A percentile compares a stretch with the other conserved stretches of the same genome.
Evolutionary conservation across 2,329 filamentous ascomycete genomes (phyloP).

Genomic region (Blastomyces parvus): DNA sequence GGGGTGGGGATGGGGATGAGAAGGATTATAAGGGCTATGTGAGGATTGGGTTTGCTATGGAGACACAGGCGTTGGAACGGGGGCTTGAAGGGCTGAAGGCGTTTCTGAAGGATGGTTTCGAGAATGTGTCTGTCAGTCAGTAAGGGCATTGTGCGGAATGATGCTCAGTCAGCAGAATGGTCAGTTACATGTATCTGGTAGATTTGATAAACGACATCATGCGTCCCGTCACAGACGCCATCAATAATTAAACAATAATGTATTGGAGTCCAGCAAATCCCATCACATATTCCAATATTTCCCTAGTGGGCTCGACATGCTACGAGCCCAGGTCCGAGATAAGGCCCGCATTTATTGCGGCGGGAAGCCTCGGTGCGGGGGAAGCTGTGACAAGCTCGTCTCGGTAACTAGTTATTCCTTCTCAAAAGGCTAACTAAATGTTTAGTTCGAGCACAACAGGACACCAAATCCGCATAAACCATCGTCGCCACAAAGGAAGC

Average conservation of each 20-base stretch:
- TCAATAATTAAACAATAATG: no score
- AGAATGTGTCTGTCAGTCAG: slow-evolving; percentile 33
- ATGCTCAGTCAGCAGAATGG: no score
- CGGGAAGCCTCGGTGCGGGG: background rate
- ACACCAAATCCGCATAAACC: background rate
- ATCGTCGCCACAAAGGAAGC: no score
- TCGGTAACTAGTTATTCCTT: background rate
- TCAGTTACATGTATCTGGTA: background rate
- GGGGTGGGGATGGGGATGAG: slow-evolving; percentile 36
- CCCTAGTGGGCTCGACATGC: no score
- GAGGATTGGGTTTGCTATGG: slow-evolving; percentile 64
- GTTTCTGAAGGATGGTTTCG: slow-evolving; percentile 49
- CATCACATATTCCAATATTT: background rate
- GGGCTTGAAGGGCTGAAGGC: slow-evolving; percentile 49
- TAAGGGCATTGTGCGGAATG: background rate
- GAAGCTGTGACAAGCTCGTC: background rate
- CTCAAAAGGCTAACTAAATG: no score
- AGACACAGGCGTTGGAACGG: slow-evolving; percentile 58
- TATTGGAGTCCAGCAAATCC: background rate
- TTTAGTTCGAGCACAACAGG: background rate
- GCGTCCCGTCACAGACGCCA: no score
- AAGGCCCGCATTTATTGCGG: no score
- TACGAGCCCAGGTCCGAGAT: no score
- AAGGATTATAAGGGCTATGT: slow-evolving; percentile 63
- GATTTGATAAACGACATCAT: no score